Base-by-base conservation (phyloP, 352 stramenopile species). In the Pythium phragmitis region DNA sequence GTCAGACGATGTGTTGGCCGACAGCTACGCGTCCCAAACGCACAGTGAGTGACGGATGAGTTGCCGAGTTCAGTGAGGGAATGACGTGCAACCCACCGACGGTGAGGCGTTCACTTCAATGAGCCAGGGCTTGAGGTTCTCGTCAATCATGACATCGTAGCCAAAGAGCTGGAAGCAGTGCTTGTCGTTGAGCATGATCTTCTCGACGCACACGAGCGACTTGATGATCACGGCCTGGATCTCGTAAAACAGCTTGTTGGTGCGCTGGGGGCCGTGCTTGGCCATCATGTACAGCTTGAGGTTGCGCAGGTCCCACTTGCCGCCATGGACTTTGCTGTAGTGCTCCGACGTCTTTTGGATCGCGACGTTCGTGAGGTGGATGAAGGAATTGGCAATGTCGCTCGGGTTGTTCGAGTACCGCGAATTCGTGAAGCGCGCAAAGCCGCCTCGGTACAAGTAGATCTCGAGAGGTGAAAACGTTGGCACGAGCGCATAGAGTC, bases 151-250 rank as follows among this genome's bases (percentile, higher is more conserved):
- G 43, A 97, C 79, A 59, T 96, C 91, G 65, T 96, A 98, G 39
- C 94, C 94, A 70, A 98, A 98, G 16, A 98, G 77, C 67, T 98
- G 89, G 56, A 98, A 98, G 77, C 92, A 98, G 76, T 98, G 92
- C 61, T 97, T 97, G 77, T 98, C 94, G 58, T 96, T 94, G 57
- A 98, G 97, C 64, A 98, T 98, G 61, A 96, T 86, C 61, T 97
- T 92, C 73, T 98, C 91, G 33, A 98, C 90, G 39, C 83, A 92
- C 52, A 89, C 61, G 23, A 95, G 74, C 36, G 81, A 93, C 70
- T 88, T 90, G 65, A 96, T 90, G 60, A 92, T 95, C 50, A 95
- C 83, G 47, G 88, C 82, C 63, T 98, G 88, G 62, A 97, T 97
- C 51, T 97, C 86, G 45, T 85, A 89, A 64, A 98, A 97, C 36